Percentiles rank a stretch among this genome's conserved stretches.
phyloP scores from a whole-genome alignment of 1,284 basidiomycete genomes.

The Takashimella tepidaria region DNA sequence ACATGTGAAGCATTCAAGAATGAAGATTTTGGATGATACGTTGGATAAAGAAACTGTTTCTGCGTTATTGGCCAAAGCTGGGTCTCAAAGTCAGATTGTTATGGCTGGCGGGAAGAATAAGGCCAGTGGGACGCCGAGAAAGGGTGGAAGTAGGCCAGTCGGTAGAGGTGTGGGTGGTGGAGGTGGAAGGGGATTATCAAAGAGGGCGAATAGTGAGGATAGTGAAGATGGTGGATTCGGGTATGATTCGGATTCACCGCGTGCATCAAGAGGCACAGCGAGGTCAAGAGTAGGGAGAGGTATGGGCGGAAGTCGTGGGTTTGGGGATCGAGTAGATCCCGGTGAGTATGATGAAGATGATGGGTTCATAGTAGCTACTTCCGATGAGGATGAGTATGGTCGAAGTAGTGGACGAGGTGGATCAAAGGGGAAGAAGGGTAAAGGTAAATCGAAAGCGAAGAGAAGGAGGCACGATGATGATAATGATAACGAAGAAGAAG shows the following conservation, averaged over 20 bases:
- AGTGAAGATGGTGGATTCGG: background rate
- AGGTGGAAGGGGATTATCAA: constrained; percentile 1
- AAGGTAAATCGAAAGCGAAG: background rate
- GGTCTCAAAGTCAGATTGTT: constrained; percentile 15
- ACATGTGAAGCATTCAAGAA: constrained; percentile 40
- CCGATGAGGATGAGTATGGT: constrained; percentile 29
- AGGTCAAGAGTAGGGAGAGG: background rate
- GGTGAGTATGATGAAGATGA: constrained; percentile 43
- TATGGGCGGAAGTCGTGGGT: background rate
- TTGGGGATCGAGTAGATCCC: background rate
- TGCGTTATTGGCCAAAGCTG: constrained; percentile 24
- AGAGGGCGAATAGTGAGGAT: constrained; percentile 1
- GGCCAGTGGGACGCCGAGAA: constrained; percentile 2
- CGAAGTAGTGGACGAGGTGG: constrained; percentile 7
- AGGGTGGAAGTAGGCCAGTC: constrained; percentile 3
- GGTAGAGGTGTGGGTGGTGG: background rate
- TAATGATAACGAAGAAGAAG: constrained; percentile 7
- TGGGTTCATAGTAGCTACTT: constrained; percentile 44
- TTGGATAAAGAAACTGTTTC: constrained; percentile 24
- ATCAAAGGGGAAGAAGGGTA: constrained; percentile 18
- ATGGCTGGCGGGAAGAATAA: background rate
- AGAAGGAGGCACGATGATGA: background rate
- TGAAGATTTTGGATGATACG: constrained; percentile 42
- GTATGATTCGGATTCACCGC: background rate
- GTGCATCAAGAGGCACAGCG: background rate